Evolutionary conservation across 2,329 filamentous ascomycete genomes (phyloP), one percentile per base, ranked within the genome.

Genomic region (Moelleriella libera): DNA sequence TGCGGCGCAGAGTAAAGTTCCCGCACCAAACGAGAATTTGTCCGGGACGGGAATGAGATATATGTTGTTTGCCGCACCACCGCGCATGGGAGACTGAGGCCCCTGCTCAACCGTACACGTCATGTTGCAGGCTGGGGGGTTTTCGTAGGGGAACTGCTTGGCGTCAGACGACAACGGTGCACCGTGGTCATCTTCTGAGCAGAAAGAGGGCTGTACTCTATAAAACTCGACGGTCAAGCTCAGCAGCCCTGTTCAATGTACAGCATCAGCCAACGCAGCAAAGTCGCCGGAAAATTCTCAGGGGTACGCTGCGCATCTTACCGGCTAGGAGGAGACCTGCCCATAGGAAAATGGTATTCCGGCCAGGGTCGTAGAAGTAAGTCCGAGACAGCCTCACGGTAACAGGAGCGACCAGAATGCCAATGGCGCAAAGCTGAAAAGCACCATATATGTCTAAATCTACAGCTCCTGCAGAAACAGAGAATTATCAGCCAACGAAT

Each of bases 391-490:
- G 59, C 51, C 72, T 69, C 28, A 80, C 78, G 0, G 79, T 82
- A 0, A 79, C 68, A 0, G 80, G 81, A 4, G 76, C 80, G 1
- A 78, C 76, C 4, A 85, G 54, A 12, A 83, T 78, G 10, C 78
- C 80, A 39, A 85, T 79, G 0, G 80, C 70, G 49, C 80, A 84
- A 0, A 83, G 58, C 52, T 85, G 81, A 51, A 84, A 82, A 7
- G 79, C 78, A 1, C 81, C 81, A 48, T 75, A 85, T 4, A 84
- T 66, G 53, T 85, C 81, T 72, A 85, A 76, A 54, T 84, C 80
- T 11, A 83, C 71, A 11, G 76, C 80, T 46, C 65, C 79, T 82
- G 48, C 29, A 39, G 9, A 10, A 2, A n/a, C 9, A 39, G 9
- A 10, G 34, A 21, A 21, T 3, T 21, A 21, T 21, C 21, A 21